These are phyloP conservation scores for Graphilbum fragrans DNA, from an alignment of 2,329 filamentous ascomycete species.

Conservation along the genomic window DNA sequence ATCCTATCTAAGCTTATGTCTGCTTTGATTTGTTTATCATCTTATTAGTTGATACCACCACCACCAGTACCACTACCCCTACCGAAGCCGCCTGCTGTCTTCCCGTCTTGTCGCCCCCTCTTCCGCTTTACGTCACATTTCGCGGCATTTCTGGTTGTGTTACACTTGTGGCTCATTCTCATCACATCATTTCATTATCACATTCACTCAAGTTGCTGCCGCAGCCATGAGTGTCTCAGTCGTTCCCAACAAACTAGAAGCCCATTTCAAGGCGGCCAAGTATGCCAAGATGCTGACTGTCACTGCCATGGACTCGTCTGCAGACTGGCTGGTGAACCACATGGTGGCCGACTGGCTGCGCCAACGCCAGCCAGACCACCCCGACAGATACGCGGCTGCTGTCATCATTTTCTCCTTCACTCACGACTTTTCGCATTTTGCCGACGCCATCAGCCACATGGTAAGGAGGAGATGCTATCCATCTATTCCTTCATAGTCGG, in stretches of 20 bases:
- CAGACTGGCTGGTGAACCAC: slow-evolving; percentile 7
- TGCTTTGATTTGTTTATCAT: no score
- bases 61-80: no score
- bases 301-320: slow-evolving; percentile 4
- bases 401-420: slow-evolving; percentile 9
- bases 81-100: no score
- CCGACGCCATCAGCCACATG: slow-evolving; percentile 4
- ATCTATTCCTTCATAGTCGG: not conserved
- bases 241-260: not conserved
- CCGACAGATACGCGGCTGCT: slow-evolving; percentile 3
- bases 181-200: not conserved
- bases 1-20: no score
- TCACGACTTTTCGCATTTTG: slow-evolving; percentile 8
- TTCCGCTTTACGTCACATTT: no score
- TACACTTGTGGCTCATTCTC: no score
- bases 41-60: no score
- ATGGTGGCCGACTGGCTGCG: slow-evolving; percentile 9
- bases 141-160: no score
- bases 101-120: no score
- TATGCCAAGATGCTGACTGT: not conserved
- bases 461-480: not conserved
- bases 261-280: slow-evolving; percentile 3
- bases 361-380: not conserved
- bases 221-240: not conserved
- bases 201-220: not conserved